phyloP scores from a whole-genome alignment of 148 eudicot genomes.

The Suaeda aralocaspica region DNA sequence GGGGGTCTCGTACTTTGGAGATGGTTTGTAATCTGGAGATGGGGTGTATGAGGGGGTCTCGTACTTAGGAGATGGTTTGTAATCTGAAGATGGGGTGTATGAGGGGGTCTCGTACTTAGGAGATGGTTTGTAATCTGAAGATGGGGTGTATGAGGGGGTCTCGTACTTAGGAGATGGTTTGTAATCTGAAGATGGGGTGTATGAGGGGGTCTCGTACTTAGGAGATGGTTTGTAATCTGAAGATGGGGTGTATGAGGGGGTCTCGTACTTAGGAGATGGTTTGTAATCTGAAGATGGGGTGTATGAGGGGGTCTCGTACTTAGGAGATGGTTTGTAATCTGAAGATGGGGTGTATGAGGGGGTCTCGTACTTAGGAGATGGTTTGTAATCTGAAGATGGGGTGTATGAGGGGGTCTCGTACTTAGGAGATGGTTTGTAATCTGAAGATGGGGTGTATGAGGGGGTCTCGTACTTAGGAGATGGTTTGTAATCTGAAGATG shows the following conservation, averaged over 20 bases:
- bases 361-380: no score
- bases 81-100: background rate
- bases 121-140: background rate
- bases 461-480: background rate
- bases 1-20: background rate
- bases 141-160: constrained; percentile 5
- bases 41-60: constrained; percentile 7
- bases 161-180: background rate
- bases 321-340: background rate
- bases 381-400: background rate
- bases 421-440: background rate
- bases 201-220: background rate
- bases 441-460: background rate
- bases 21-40: background rate
- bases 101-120: background rate
- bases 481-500: no score
- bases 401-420: background rate
- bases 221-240: background rate
- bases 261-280: background rate
- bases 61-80: constrained; percentile 1
- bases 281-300: background rate
- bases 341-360: background rate
- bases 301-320: constrained; percentile 3
- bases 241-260: background rate
- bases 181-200: background rate